These are phyloP conservation scores for Ophiostoma piceae DNA, from an alignment of 2,329 filamentous ascomycete genomes.

Conservation along the genomic window DNA sequence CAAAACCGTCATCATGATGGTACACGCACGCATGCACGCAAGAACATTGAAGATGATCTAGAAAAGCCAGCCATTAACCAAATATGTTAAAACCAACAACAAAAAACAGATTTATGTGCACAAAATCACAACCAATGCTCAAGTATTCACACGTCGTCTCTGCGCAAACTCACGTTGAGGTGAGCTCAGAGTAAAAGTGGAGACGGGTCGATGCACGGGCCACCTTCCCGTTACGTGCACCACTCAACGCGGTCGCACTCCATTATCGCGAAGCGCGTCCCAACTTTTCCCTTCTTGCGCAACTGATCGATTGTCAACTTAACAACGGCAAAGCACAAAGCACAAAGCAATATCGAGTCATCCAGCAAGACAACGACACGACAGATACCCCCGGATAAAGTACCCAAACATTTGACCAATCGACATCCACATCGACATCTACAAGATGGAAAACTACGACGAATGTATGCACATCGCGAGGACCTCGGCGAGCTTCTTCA, in stretches of 20 bases:
- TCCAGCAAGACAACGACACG: not conserved
- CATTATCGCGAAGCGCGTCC: constrained; percentile 25
- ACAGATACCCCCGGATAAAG: not conserved
- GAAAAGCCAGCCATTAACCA: too few species aligned
- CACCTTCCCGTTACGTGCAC: constrained; percentile 16
- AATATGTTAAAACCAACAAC: too few species aligned
- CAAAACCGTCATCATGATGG: too few species aligned
- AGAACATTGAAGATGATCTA: too few species aligned
- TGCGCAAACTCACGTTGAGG: not conserved
- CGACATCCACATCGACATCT: not conserved
- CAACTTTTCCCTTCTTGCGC: constrained; percentile 13
- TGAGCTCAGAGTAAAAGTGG: constrained; percentile 4
- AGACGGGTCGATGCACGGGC: not conserved
- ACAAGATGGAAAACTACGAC: constrained; percentile 12
- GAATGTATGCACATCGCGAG: not conserved
- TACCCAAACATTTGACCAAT: not conserved
- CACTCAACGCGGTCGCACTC: constrained; percentile 23
- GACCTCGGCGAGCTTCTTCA: not conserved
- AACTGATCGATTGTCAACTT: not conserved
- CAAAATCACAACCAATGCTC: too few species aligned
- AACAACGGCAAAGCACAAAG: not conserved
- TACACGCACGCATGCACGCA: too few species aligned
- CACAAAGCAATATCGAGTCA: not conserved
- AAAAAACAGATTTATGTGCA: too few species aligned
- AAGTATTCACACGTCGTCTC: not conserved